Evolutionary conservation across 2,329 filamentous ascomycete species (phyloP).

Genomic region (Colletotrichum zoysiae): DNA sequence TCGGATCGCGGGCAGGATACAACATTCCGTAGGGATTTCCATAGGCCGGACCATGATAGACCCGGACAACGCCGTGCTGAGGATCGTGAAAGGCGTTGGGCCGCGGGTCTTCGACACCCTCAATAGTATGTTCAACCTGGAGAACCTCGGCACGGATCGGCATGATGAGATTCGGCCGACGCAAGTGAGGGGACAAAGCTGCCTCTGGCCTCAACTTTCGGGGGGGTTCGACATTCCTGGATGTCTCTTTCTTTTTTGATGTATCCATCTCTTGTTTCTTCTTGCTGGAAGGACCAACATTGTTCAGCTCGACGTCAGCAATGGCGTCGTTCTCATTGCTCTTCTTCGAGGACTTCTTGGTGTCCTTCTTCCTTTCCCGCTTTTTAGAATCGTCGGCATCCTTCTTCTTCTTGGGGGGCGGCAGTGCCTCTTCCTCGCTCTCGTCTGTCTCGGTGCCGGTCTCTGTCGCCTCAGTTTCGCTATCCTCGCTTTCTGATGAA

Average conservation of each 20-base stretch:
- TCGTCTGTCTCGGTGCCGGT: slow-evolving; percentile 46
- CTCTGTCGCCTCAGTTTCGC: slow-evolving; percentile 43
- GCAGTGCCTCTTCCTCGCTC: slow-evolving; percentile 33
- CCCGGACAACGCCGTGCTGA: slow-evolving; percentile 64
- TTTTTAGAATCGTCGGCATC: slow-evolving; percentile 29
- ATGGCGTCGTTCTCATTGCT: slow-evolving; percentile 8
- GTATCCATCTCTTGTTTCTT: slow-evolving; percentile 12
- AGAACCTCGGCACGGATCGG: slow-evolving; percentile 63
- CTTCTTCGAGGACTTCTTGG: slow-evolving; percentile 38
- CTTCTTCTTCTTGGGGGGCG: slow-evolving; percentile 29
- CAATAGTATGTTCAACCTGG: slow-evolving; percentile 68
- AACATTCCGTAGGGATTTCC: slow-evolving; percentile 62
- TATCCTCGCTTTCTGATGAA: slow-evolving; percentile 41
- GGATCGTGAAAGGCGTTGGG: slow-evolving; percentile 72
- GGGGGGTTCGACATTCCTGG: slow-evolving; percentile 35
- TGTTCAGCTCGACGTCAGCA: slow-evolving; percentile 10
- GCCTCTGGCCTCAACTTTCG: slow-evolving; percentile 44
- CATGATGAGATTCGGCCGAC: slow-evolving; percentile 60
- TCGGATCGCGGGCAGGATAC: slow-evolving; percentile 58
- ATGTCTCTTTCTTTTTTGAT: slow-evolving; percentile 29
- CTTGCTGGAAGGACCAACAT: slow-evolving; percentile 28
- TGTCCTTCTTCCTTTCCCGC: slow-evolving; percentile 21
- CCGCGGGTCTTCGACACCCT: slow-evolving; percentile 63
- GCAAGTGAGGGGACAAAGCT: slow-evolving; percentile 49
- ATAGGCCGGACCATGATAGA: slow-evolving; percentile 69